Percentiles rank a stretch among this genome's conserved stretches.
phyloP scores from a whole-genome alignment of 1,139 yeast genomes.

The Arxiozyma slooffiae region DNA sequence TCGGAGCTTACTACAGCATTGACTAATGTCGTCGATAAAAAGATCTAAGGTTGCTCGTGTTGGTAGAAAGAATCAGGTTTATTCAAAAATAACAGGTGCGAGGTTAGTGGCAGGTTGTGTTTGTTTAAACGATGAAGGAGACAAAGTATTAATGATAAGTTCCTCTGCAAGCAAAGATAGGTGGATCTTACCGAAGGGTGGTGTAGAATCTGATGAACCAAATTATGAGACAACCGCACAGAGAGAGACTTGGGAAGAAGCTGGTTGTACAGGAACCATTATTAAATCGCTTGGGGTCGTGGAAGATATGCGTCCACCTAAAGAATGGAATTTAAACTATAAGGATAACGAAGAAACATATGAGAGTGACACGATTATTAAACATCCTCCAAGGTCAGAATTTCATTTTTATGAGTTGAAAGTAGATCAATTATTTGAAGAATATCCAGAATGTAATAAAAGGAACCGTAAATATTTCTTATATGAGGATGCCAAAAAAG shows the following conservation, averaged over 20 bases:
- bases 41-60: conserved; percentile 17
- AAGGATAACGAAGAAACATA: conserved; percentile 7
- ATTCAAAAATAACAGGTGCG: conserved; percentile 53
- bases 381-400: conserved; percentile 54
- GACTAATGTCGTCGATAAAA: neutral
- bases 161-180: conserved; percentile 55
- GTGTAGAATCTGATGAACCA: conserved; percentile 78
- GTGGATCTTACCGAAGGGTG: conserved; percentile 95
- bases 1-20: no score
- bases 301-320: conserved; percentile 57
- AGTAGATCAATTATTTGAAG: conserved; percentile 44
- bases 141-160: conserved; percentile 64
- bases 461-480: conserved; percentile 70
- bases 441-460: conserved; percentile 63
- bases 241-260: conserved; percentile 97
- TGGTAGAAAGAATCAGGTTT: conserved; percentile 36
- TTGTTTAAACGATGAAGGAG: conserved; percentile 48
- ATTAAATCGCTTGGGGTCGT: conserved; percentile 50
- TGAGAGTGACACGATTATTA: conserved; percentile 20
- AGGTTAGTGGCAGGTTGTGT: conserved; percentile 85
- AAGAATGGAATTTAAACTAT: conserved; percentile 38
- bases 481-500: conserved; percentile 61
- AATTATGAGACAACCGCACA: conserved; percentile 48
- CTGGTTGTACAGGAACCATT: conserved; percentile 70
- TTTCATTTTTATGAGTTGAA: conserved; percentile 76